These are phyloP conservation scores for Epichloe scottii DNA, from an alignment of 2,329 filamentous ascomycete genomes.

Conservation along the genomic window DNA sequence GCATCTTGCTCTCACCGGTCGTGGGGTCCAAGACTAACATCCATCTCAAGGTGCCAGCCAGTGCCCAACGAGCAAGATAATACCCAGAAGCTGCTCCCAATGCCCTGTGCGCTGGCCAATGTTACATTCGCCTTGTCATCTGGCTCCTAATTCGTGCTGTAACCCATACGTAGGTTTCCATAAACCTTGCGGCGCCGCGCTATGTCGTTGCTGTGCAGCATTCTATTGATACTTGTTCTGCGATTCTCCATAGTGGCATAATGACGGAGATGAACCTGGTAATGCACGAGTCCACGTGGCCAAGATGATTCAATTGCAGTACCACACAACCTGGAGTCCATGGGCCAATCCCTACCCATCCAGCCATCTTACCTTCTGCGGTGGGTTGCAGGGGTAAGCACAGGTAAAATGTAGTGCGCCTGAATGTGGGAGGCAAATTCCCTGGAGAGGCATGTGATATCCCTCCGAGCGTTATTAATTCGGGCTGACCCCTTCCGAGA, in stretches of 20 bases:
- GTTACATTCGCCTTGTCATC: background rate
- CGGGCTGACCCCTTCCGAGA: no score
- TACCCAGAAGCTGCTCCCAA: background rate
- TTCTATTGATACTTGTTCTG: no score
- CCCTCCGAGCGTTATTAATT: no score
- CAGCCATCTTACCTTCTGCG: background rate
- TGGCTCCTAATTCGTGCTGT: background rate
- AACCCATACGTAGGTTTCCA: no score
- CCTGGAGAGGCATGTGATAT: background rate
- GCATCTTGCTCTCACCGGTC: constrained; percentile 5
- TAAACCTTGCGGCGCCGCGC: background rate
- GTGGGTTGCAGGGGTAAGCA: background rate
- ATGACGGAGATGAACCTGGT: background rate
- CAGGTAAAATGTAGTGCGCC: background rate
- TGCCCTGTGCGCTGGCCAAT: background rate
- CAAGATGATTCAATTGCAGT: background rate
- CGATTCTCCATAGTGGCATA: background rate
- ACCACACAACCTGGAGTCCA: constrained; percentile 37
- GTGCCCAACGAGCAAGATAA: background rate
- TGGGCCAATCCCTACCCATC: constrained; percentile 42
- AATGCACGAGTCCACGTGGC: constrained; percentile 4
- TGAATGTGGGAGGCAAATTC: background rate
- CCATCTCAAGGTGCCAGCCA: background rate
- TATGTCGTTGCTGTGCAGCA: no score
- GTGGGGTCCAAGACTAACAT: constrained; percentile 3